A percentile compares a stretch with the other conserved stretches of the same genome.
These are phyloP conservation scores for Raffaelea arxii DNA, from an alignment of 2,329 filamentous ascomycete species.

Conservation along the genomic window DNA sequence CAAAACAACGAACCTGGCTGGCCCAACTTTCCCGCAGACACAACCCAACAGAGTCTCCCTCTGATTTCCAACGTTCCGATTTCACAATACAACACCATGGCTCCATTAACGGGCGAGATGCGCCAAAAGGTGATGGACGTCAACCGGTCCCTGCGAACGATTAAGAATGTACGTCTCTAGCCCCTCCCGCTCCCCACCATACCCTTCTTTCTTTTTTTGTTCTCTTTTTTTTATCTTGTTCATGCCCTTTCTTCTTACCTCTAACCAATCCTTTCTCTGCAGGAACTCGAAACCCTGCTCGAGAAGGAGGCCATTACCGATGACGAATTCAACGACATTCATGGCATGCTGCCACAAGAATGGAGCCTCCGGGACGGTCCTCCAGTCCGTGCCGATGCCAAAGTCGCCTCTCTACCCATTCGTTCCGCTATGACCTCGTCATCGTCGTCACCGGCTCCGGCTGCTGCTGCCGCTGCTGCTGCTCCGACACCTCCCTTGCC, in stretches of 20 bases:
- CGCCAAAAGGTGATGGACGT: constrained; percentile 55
- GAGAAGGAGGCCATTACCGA: constrained; percentile 73
- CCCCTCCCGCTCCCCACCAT: too few relatives aligned
- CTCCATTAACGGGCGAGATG: neutral
- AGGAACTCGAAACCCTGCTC: constrained; percentile 44
- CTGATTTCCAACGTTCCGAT: neutral
- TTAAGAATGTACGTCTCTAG: constrained; percentile 64
- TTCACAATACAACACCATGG: neutral
- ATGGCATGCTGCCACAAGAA: constrained; percentile 64
- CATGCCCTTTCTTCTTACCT: too few relatives aligned
- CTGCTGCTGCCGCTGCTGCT: constrained; percentile 16
- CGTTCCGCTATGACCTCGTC: constrained; percentile 19
- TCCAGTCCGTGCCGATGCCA: neutral
- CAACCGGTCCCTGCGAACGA: constrained; percentile 77
- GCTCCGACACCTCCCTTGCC: constrained; percentile 14
- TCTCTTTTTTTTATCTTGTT: too few relatives aligned
- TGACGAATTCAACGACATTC: constrained; percentile 64
- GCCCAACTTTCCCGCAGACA: neutral
- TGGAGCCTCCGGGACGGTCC: constrained; percentile 44
- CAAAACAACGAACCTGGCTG: neutral
- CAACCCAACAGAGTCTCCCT: neutral
- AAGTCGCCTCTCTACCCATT: constrained; percentile 21
- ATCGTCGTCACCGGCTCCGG: constrained; percentile 20
- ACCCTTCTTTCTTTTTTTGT: neutral
- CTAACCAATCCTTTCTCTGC: neutral